Percentiles rank a stretch among this genome's conserved stretches.
phyloP scores from a whole-genome alignment of 331 rosid genomes.

The Stylosanthes scabra region DNA sequence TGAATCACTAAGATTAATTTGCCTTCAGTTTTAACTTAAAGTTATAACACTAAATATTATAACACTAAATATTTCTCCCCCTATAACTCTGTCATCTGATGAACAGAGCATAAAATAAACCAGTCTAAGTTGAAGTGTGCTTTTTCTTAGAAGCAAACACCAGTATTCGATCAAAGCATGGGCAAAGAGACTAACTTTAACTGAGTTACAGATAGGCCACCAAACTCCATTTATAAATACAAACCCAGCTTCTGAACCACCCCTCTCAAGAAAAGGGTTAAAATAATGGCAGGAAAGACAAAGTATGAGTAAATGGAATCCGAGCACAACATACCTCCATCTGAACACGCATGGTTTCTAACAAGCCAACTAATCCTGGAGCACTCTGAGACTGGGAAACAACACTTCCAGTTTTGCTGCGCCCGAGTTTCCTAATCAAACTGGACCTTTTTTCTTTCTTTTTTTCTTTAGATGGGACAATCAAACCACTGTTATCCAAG shows the following conservation, averaged over 20 bases:
- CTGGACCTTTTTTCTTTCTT: slow-evolving; percentile 87
- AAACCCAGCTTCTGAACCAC: slow-evolving; percentile 32
- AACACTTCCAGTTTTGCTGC: slow-evolving; percentile 86
- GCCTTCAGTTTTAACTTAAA: slow-evolving; percentile 27
- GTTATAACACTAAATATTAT: not conserved
- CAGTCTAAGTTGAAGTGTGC: not conserved
- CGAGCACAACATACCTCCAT: slow-evolving; percentile 77
- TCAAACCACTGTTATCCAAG: slow-evolving; percentile 75
- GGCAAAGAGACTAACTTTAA: not conserved
- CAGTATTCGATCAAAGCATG: slow-evolving; percentile 12
- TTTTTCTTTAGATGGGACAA: slow-evolving; percentile 94
- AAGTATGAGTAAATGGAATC: slow-evolving; percentile 30
- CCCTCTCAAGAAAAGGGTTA: not conserved
- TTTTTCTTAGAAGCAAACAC: slow-evolving; percentile 3
- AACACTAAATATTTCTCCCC: not conserved
- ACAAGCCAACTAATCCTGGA: slow-evolving; percentile 88
- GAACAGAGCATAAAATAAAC: slow-evolving; percentile 9
- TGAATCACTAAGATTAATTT: not conserved
- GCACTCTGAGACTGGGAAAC: slow-evolving; percentile 76
- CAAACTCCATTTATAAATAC: slow-evolving; percentile 19
- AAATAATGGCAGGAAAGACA: slow-evolving; percentile 17
- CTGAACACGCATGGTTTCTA: slow-evolving; percentile 97
- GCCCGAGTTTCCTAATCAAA: slow-evolving; percentile 94
- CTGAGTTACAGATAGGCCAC: not conserved
- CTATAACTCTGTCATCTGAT: slow-evolving; percentile 2